Evolutionary conservation across 192 early-diverging fungal species (phyloP).

Genomic region (Dispira parvispora): DNA sequence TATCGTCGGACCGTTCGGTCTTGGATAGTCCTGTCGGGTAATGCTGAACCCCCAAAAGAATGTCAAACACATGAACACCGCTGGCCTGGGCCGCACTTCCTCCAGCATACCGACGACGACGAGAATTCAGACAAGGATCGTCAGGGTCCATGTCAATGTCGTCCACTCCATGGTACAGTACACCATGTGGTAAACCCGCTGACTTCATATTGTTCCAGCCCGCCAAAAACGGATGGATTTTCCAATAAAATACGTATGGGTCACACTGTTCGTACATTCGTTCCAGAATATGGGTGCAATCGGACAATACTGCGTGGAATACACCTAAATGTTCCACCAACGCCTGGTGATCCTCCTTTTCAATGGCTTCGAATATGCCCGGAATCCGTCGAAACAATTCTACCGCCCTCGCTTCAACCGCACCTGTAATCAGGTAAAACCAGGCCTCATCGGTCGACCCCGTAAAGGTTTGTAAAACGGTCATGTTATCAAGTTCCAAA

Average conservation of each 20-base stretch:
- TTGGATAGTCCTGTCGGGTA: conserved; percentile 43
- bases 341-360: conserved; percentile 29
- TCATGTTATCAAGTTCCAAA: conserved; percentile 57
- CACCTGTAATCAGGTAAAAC: conserved; percentile 89
- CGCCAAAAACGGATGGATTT: conserved; percentile 74
- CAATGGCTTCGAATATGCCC: conserved; percentile 50
- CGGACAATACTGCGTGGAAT: conserved; percentile 34
- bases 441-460: conserved; percentile 86
- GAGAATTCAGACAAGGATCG: conserved; percentile 22
- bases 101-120: conserved; percentile 67
- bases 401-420: conserved; percentile 70
- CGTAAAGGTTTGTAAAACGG: conserved; percentile 66
- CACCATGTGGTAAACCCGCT: conserved; percentile 66
- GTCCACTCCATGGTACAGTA: conserved; percentile 85
- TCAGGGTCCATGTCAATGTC: conserved; percentile 11
- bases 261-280: conserved; percentile 90
- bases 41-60: conserved; percentile 76
- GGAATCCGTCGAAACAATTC: conserved; percentile 29
- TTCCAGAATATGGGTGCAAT: conserved; percentile 34
- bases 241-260: conserved; percentile 88
- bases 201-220: conserved; percentile 89
- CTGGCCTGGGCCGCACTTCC: conserved; percentile 89
- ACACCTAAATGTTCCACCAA: conserved; percentile 31
- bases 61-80: conserved; percentile 81
- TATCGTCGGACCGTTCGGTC: not conserved